A percentile compares a stretch with the other conserved stretches of the same genome.
Conservation (phyloP, 2,329 filamentous ascomycete genomes). For the Neodidymelliopsis sp. region DNA sequence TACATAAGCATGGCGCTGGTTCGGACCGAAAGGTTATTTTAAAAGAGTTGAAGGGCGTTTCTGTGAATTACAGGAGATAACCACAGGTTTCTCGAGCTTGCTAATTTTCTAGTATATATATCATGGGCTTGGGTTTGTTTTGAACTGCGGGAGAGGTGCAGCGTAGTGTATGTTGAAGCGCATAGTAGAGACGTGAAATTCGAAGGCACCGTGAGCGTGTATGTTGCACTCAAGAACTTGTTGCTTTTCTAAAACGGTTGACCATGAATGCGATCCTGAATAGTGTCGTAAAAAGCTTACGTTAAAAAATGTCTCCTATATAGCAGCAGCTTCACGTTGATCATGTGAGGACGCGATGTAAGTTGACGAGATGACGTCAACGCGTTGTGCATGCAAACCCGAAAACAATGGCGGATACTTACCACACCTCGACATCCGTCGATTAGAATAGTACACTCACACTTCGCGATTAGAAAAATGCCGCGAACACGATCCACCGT, state of each 20-base stretch:
- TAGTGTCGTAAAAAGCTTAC: no score
- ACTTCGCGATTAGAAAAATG: constrained; percentile 14
- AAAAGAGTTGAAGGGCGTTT: background rate
- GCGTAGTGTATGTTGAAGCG: background rate
- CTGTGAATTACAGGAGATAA: background rate
- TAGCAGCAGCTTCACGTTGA: no score
- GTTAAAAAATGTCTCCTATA: no score
- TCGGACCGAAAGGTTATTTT: background rate
- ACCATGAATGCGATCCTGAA: no score
- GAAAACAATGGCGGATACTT: background rate
- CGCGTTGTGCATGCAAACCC: background rate
- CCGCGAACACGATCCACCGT: constrained; percentile 25
- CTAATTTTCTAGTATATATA: constrained; percentile 7
- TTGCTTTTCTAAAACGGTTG: no score
- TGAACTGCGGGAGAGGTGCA: no score
- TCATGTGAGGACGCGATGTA: constrained; percentile 4
- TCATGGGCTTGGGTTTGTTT: background rate
- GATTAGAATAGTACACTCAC: background rate
- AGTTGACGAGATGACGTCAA: constrained; percentile 9
- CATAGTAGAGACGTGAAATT: no score
- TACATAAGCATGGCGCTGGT: constrained; percentile 15
- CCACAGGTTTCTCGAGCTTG: background rate
- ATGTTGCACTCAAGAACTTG: no score
- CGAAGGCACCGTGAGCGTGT: no score
- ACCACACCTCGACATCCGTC: background rate